Percentiles rank a stretch among this genome's conserved stretches.
Conservation (phyloP, 2,329 filamentous ascomycete species). For the Seiridium cupressi region DNA sequence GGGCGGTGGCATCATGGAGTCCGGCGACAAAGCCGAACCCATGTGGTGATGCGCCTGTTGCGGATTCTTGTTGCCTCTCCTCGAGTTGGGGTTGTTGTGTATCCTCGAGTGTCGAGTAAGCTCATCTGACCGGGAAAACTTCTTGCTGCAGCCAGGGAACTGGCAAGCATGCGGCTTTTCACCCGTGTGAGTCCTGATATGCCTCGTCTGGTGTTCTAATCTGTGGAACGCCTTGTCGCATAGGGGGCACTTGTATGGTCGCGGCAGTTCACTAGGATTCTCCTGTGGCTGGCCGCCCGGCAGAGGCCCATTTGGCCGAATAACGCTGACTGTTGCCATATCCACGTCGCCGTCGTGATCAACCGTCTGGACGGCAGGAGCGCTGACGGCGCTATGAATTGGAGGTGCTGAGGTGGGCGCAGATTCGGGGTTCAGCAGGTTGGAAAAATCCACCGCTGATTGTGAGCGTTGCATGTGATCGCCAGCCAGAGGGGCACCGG, state of each 20-base stretch:
- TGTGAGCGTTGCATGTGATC: conserved; percentile 74
- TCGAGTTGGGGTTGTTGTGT: conserved; percentile 97
- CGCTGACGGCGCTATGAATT: conserved; percentile 23
- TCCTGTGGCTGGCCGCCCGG: conserved; percentile 62
- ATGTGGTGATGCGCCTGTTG: conserved; percentile 43
- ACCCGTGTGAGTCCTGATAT: conserved; percentile 95
- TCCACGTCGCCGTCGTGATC: conserved; percentile 37
- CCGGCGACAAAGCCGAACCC: conserved; percentile 45
- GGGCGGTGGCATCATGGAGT: conserved; percentile 74
- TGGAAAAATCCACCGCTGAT: conserved; percentile 73
- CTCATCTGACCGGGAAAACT: conserved; percentile 95
- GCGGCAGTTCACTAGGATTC: conserved; percentile 71
- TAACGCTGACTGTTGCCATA: conserved; percentile 55
- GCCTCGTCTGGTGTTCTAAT: conserved; percentile 85
- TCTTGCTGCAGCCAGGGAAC: conserved; percentile 93
- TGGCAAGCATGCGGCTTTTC: conserved; percentile 98
- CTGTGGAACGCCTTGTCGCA: conserved; percentile 99
- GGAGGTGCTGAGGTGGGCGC: conserved; percentile 28
- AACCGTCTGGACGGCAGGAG: conserved; percentile 22
- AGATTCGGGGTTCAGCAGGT: conserved; percentile 67
- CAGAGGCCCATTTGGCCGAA: conserved; percentile 62
- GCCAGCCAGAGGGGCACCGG: conserved; percentile 32
- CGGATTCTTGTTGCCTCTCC: conserved; percentile 80
- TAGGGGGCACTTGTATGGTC: conserved; percentile 96
- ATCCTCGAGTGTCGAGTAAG: conserved; percentile 95